Base-by-base conservation (phyloP, 1,284 basidiomycete genomes). In the Tranzscheliella williamsii region DNA sequence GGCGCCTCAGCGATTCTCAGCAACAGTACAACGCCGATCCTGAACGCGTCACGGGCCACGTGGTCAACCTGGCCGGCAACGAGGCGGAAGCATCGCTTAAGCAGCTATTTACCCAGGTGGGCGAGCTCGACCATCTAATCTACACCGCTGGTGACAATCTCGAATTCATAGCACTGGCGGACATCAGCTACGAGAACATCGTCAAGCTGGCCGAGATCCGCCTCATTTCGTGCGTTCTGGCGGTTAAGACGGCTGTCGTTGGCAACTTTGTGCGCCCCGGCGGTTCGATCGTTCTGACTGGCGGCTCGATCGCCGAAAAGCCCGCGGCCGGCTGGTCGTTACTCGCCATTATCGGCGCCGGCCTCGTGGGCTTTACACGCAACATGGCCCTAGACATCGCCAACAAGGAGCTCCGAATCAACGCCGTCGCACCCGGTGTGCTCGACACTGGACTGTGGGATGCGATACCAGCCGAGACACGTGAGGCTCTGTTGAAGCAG, bases 361-460 rank as follows among this genome's bases (percentile, higher is more conserved):
- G 30, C 1, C 27, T 58, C 8, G 40, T 38, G 35, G 52, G 56
- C 5, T 36, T 69, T 2, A 42, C 47, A 3, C 42, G 63, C 17
- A 41, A 38, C 26, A 29, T 66, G 0, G 62, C 66, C 0, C 24
- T 62, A 16, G 66, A 66, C 17, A 38, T 69, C n/a, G 20, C 42
- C 0, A n/a, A 36, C 4, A 31, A 42, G n/a, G 29, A 40, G 1
- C 50, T 69, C n/a, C 37, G 66, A 1, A 58, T 66, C 20, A 69
- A 69, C 26, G 38, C 38, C 30, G 43, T 69, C 32, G 27, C 42
- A 0, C 66, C 53, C 0, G 66, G 66, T 3, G 40, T 52, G 0
- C 49, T 64, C 24, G 43, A 53, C 15, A 68, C 66, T 4, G 66
- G 66, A 18, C 24, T 69, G 29, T 62, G 57, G 60, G 23, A 33